Conservation (phyloP, 1,284 basidiomycete genomes). For the Naganishia albida region DNA sequence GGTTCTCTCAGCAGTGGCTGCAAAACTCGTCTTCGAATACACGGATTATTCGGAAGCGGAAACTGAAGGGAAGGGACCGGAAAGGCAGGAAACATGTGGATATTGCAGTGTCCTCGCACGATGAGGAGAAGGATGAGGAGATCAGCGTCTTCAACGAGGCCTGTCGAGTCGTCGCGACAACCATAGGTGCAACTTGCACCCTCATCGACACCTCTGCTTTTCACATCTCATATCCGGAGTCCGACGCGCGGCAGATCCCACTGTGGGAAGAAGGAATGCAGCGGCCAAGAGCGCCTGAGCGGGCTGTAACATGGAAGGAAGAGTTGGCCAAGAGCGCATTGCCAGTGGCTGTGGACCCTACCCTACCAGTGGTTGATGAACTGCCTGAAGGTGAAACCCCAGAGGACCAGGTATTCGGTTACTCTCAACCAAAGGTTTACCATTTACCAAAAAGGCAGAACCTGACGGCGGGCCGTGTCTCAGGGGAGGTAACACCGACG, state of each 20-base stretch:
- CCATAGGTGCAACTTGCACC: slow-evolving; percentile 45
- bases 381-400: background rate
- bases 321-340: background rate
- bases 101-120: background rate
- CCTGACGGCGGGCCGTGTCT: too few species aligned
- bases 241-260: background rate
- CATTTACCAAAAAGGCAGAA: slow-evolving; percentile 13
- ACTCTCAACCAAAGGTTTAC: slow-evolving; percentile 15
- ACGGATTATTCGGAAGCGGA: slow-evolving; percentile 7
- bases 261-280: background rate
- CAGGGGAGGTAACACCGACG: background rate
- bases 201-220: slow-evolving; percentile 47
- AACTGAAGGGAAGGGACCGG: background rate
- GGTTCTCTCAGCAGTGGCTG: slow-evolving; percentile 46
- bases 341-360: background rate
- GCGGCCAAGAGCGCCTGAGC: background rate
- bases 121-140: background rate
- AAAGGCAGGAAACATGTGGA: slow-evolving; percentile 6
- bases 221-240: slow-evolving; percentile 45
- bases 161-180: slow-evolving; percentile 42
- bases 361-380: slow-evolving; percentile 4
- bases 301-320: background rate
- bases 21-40: slow-evolving; percentile 35
- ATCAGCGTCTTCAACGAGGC: slow-evolving; percentile 48
- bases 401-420: background rate